Evolutionary conservation across 176 grass and related monocot genomes (phyloP).

Genomic region (Alopecurus myosuroides): DNA sequence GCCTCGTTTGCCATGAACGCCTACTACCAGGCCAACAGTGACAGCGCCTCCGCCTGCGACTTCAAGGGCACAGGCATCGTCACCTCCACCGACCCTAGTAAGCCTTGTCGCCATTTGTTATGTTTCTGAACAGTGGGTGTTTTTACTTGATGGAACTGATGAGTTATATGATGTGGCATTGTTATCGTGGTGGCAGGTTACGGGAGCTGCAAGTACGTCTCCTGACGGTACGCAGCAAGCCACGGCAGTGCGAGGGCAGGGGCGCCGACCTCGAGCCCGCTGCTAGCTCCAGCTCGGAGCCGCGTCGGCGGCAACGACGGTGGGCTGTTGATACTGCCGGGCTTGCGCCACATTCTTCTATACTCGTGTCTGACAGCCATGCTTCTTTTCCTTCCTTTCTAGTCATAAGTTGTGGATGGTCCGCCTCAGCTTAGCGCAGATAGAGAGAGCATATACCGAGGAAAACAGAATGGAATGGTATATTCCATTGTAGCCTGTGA

Average conservation of each 20-base stretch:
- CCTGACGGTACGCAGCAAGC: conserved; percentile 51
- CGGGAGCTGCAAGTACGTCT: conserved; percentile 42
- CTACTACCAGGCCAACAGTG: conserved; percentile 52
- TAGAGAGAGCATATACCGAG: neutral
- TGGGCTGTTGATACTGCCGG: conserved; percentile 20
- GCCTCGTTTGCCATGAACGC: conserved; percentile 67
- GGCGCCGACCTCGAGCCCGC: conserved; percentile 31
- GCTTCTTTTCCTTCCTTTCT: conserved; percentile 20
- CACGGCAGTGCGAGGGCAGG: conserved; percentile 29
- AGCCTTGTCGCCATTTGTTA: neutral
- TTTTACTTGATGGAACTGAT: neutral
- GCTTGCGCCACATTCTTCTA: conserved; percentile 37
- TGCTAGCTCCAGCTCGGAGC: conserved; percentile 15
- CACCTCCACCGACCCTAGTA: conserved; percentile 54
- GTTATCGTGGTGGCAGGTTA: conserved; percentile 22
- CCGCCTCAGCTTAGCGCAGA: conserved; percentile 1
- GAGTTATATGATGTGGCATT: neutral
- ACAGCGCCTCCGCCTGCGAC: conserved; percentile 41
- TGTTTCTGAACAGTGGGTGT: neutral
- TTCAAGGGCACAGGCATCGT: conserved; percentile 51
- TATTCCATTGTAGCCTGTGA: neutral
- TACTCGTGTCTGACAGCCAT: conserved; percentile 39
- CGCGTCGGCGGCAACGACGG: neutral
- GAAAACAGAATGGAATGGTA: neutral
- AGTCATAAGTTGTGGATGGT: neutral